Percentiles rank a stretch among this genome's conserved stretches.
phyloP scores from a whole-genome alignment of 345 rosid species.

The Gossypium turneri region DNA sequence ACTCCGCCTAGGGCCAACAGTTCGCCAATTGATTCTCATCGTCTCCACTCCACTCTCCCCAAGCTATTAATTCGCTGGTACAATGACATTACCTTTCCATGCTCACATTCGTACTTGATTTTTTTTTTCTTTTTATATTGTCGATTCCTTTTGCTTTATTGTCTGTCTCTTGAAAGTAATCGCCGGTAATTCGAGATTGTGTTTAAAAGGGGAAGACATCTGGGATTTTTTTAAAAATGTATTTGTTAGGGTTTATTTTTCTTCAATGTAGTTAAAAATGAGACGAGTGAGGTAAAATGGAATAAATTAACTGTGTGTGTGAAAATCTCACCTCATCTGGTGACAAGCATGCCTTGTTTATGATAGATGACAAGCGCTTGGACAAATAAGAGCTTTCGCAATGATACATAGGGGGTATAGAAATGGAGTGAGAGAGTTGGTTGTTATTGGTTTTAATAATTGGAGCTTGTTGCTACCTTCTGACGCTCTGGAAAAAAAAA shows the following conservation, averaged over 20 bases:
- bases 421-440: constrained; percentile 67
- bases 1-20: neutral
- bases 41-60: neutral
- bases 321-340: constrained; percentile 51
- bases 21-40: neutral
- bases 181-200: neutral
- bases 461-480: constrained; percentile 37
- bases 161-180: neutral
- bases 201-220: neutral
- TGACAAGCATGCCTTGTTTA: constrained; percentile 89
- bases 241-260: neutral
- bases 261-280: constrained; percentile 17
- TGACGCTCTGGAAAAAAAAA: constrained; percentile 37
- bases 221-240: too few species aligned
- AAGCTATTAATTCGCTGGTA: constrained; percentile 21
- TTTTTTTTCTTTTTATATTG: neutral
- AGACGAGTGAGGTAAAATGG: constrained; percentile 55
- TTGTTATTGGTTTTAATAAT: neutral
- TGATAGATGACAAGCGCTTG: constrained; percentile 98
- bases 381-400: constrained; percentile 83
- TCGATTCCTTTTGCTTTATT: neutral
- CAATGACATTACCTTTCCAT: constrained; percentile 8
- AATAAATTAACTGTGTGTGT: constrained; percentile 33
- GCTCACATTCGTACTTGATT: neutral
- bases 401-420: constrained; percentile 83